Base-by-base conservation (phyloP, 2,329 filamentous ascomycete genomes). In the Aspergillus sp. region DNA sequence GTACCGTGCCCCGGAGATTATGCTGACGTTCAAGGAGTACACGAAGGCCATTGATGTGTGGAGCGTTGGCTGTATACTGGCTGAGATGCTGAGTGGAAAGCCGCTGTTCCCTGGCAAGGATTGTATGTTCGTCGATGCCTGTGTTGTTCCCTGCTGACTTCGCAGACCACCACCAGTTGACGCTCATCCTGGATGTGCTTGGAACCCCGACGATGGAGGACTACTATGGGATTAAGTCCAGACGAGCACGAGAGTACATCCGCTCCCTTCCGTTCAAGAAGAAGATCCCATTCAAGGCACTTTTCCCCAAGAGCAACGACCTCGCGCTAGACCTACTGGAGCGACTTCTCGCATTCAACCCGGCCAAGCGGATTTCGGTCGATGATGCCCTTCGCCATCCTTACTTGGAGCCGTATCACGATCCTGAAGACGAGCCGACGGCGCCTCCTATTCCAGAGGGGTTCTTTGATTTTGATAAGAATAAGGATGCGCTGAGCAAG, bases 1-100 rank as follows among this genome's bases (percentile, higher is more conserved):
- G 91, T 98, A 98, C 66, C 86, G 91, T 63, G 91, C 91, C 4
- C 91, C 91, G 3, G 91, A 98, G 61, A 98, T 98, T 62, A 98
- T 98, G 91, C 81, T 98, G 68, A 98, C 91, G 8, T 98, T 96
- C 72, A 96, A 98, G 69, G 91, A 98, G 66, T 98, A 98, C 68
- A 98, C 91, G 51, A 98, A 96, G 67, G 91, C 91, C 26, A 98
- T 98, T 55, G 91, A 98, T 56, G 88, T 98, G 8, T 98, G 91
- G 91, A 95, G 88, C 52, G 91, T 98, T 32, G 91, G 91, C 36
- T 98, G 91, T 56, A 98, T 98, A 51, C 68, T 98, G 51, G 91
- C 91, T 3, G 91, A 98, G 70, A 98, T 98, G 91, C 71, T 98
- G 42, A 96, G 86, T 61, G 91, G 91, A 47, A 98, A 98, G 72